Conservation (phyloP, 768 basidiomycete species). For the Xerocomellus chrysenteron region DNA sequence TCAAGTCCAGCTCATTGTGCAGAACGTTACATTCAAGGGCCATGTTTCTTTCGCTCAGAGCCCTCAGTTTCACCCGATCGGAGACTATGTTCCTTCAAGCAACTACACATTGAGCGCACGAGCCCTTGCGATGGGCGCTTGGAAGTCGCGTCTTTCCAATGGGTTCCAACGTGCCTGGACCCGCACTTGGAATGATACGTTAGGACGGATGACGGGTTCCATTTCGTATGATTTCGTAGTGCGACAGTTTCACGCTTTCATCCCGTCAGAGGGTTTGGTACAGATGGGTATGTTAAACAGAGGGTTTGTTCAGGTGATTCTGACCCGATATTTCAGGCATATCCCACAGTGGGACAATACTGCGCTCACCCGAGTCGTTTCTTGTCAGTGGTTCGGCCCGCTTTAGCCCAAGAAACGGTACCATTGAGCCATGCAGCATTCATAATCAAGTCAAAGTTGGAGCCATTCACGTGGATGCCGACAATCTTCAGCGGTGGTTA, state of each 20-base stretch:
- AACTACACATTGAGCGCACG: slow-evolving; percentile 28
- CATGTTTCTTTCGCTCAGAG: slow-evolving; percentile 55
- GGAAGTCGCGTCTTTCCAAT: slow-evolving; percentile 58
- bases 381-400: slow-evolving; percentile 47
- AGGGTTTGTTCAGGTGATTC: not conserved
- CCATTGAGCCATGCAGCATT: slow-evolving; percentile 53
- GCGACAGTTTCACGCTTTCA: slow-evolving; percentile 45
- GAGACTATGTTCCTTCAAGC: slow-evolving; percentile 13
- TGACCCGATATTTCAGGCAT: slow-evolving; percentile 12
- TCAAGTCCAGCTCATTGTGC: slow-evolving; percentile 50
- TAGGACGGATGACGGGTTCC: slow-evolving; percentile 61
- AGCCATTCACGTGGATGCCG: slow-evolving; percentile 46
- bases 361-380: slow-evolving; percentile 47
- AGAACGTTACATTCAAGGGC: slow-evolving; percentile 52
- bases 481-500: slow-evolving; percentile 32
- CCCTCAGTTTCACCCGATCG: slow-evolving; percentile 30
- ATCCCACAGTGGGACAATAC: slow-evolving; percentile 36
- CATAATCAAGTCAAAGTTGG: slow-evolving; percentile 45
- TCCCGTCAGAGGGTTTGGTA: slow-evolving; percentile 24
- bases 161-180: slow-evolving; percentile 66
- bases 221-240: slow-evolving; percentile 51
- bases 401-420: slow-evolving; percentile 59
- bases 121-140: slow-evolving; percentile 53
- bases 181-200: slow-evolving; percentile 67
- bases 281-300: slow-evolving; percentile 30